Conservation (phyloP, 2,329 filamentous ascomycete species). For the Trichocomaceae sp. region DNA sequence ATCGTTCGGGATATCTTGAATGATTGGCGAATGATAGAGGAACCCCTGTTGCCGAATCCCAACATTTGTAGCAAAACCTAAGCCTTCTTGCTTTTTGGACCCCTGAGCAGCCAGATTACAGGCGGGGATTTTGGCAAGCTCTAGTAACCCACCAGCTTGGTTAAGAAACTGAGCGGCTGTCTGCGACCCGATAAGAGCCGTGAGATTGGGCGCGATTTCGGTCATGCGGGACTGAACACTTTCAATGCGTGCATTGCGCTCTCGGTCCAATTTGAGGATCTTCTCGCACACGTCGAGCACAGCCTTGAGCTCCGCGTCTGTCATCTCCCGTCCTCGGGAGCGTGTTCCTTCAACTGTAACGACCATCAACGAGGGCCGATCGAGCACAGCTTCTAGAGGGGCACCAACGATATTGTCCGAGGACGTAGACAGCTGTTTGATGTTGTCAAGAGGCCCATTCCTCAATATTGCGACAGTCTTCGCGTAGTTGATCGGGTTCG, state of each 20-base stretch:
- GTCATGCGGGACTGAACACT: conserved; percentile 98
- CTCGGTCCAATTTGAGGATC: conserved; percentile 77
- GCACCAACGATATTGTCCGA: conserved; percentile 70
- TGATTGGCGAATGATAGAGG: conserved; percentile 84
- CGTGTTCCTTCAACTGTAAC: conserved; percentile 92
- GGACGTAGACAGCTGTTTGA: conserved; percentile 70
- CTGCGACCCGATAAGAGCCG: conserved; percentile 79
- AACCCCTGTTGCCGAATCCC: conserved; percentile 88
- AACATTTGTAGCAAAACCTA: conserved; percentile 86
- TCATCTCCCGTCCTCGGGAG: conserved; percentile 72
- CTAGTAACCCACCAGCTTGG: conserved; percentile 79
- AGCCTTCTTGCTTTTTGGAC: conserved; percentile 73
- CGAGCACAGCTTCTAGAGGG: conserved; percentile 71
- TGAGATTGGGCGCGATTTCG: conserved; percentile 89
- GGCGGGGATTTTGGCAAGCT: conserved; percentile 83
- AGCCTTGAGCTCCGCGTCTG: conserved; percentile 63
- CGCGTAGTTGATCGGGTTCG: conserved; percentile 88
- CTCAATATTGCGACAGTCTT: conserved; percentile 90
- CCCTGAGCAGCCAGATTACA: conserved; percentile 90
- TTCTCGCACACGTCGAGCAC: conserved; percentile 78
- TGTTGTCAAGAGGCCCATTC: conserved; percentile 84
- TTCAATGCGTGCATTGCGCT: conserved; percentile 79
- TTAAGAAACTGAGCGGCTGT: conserved; percentile 97
- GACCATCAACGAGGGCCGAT: conserved; percentile 88
- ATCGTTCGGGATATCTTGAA: conserved; percentile 75